Evolutionary conservation across 805 yeast species (phyloP), one percentile per base, ranked within the genome.

Genomic region (Hanseniaspora occidentalis): DNA sequence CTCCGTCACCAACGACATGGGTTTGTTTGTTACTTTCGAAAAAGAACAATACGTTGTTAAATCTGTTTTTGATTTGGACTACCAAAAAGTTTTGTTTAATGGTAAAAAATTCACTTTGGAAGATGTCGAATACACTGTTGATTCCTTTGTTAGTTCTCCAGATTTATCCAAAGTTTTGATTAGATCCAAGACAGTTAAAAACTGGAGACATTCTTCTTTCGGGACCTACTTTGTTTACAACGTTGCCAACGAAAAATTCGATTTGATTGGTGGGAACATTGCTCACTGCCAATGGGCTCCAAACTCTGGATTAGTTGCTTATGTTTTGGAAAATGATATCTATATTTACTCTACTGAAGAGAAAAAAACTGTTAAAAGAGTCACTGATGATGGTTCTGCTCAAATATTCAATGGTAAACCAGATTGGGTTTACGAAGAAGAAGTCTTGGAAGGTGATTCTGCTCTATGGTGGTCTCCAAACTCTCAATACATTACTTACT

Each of bases 351-450:
- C 73, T 26, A 43, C 63, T 2, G 36, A 39, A 4, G 34, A 54
- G 45, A 43, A 47, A 26, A 16, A 55, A 16, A 47, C 62, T 1
- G 50, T 62, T 0, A 61, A 51, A 4, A 78, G 75, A 46, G 60
- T 83, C 11, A 82, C 96, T 0, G 44, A 45, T 31, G 92, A 82
- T 51, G 95, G 95, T 13, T 76, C 77, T 25, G 69, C 65, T 1
- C 69, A 74, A 46, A 65, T 84, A 6, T 84, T 85, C 60, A 81
- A 86, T 54, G 96, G 95, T 2, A 78, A 79, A 45, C 94, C 95
- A 0, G 95, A 85, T 54, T 85, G 96, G 96, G 94, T 84, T 6
- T 85, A 85, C 50, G 96, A 86, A 53, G 96, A 85, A 49, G 96
- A 85, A 58, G 92, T 85, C 1, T 69, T 82, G 40, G 75, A 73